These are phyloP conservation scores for Coemansia sp. DNA, from an alignment of 192 early-diverging fungal genomes.

Conservation along the genomic window DNA sequence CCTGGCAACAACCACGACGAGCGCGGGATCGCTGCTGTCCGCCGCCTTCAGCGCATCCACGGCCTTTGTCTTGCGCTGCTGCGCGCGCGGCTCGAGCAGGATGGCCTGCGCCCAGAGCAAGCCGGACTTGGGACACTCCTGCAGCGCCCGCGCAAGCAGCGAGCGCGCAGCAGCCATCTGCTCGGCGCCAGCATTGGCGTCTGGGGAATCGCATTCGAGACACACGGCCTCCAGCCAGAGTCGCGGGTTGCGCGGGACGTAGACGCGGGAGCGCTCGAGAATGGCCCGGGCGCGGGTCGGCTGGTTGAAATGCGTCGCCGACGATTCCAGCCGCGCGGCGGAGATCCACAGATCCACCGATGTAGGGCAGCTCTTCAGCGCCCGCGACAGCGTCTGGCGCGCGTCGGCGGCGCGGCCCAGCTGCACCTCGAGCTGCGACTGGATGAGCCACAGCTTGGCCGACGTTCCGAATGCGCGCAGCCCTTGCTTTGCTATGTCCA, in stretches of 20 bases:
- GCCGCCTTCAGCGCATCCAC: slow-evolving; percentile 91
- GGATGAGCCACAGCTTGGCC: slow-evolving; percentile 94
- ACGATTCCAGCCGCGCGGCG: slow-evolving; percentile 73
- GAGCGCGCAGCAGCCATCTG: slow-evolving; percentile 68
- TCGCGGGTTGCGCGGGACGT: slow-evolving; percentile 75
- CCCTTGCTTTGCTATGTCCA: slow-evolving; percentile 66
- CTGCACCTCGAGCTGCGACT: slow-evolving; percentile 81
- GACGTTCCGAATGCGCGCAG: slow-evolving; percentile 72
- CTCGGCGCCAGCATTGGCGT: slow-evolving; percentile 15
- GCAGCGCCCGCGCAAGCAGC: slow-evolving; percentile 83
- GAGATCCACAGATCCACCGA: slow-evolving; percentile 79
- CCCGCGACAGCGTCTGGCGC: slow-evolving; percentile 69
- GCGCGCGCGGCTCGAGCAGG: slow-evolving; percentile 75
- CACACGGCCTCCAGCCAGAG: slow-evolving; percentile 81
- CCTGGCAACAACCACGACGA: slow-evolving; percentile 80
- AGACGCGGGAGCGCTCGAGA: slow-evolving; percentile 81
- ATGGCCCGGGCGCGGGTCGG: slow-evolving; percentile 73
- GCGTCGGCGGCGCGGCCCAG: slow-evolving; percentile 66
- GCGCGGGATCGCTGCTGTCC: slow-evolving; percentile 73
- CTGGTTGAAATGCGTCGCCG: slow-evolving; percentile 31
- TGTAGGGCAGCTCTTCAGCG: slow-evolving; percentile 75
- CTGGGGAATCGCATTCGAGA: slow-evolving; percentile 35
- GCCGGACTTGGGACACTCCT: slow-evolving; percentile 88
- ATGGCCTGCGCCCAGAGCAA: slow-evolving; percentile 87
- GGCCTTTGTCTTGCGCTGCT: slow-evolving; percentile 79